Conservation (phyloP, 768 basidiomycete genomes). For the Psilocybe azurescens region DNA sequence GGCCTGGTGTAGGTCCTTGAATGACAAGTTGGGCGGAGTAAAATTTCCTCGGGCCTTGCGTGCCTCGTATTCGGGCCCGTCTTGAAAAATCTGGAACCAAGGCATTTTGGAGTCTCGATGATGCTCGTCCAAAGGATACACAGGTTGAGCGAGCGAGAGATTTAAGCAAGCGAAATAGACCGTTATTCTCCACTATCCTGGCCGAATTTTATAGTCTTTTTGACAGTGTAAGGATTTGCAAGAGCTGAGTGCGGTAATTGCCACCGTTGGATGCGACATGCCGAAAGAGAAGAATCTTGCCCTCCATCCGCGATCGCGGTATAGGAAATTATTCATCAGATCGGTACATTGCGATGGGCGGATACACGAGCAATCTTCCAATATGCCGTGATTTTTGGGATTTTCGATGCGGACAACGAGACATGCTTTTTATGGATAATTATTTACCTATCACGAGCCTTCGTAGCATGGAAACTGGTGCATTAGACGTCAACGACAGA, state of each 20-base stretch:
- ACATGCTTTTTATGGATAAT: not conserved
- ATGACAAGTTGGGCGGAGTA: slow-evolving; percentile 44
- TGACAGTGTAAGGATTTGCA: slow-evolving; percentile 17
- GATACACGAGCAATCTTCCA: not conserved
- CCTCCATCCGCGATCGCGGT: slow-evolving; percentile 23
- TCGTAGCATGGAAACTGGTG: not conserved
- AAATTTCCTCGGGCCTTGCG: slow-evolving; percentile 40
- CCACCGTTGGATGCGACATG: slow-evolving; percentile 20
- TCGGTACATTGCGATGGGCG: not conserved
- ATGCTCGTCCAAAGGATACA: not conserved
- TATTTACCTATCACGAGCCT: not conserved
- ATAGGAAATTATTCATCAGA: not conserved
- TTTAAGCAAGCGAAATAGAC: slow-evolving; percentile 1
- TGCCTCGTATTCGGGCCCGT: slow-evolving; percentile 56
- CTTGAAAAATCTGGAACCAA: slow-evolving; percentile 49
- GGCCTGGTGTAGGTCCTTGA: slow-evolving; percentile 51
- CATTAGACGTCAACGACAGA: not conserved
- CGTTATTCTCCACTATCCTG: not conserved
- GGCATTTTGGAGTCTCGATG: slow-evolving; percentile 27
- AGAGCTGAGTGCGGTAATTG: slow-evolving; percentile 6
- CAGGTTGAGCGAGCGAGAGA: not conserved
- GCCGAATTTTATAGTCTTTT: slow-evolving; percentile 9
- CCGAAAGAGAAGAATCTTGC: slow-evolving; percentile 17
- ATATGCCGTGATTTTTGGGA: not conserved
- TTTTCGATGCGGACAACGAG: not conserved